Evolutionary conservation across 495 filamentous ascomycete genomes (phyloP).

Genomic region (Penicillium turbatum): DNA sequence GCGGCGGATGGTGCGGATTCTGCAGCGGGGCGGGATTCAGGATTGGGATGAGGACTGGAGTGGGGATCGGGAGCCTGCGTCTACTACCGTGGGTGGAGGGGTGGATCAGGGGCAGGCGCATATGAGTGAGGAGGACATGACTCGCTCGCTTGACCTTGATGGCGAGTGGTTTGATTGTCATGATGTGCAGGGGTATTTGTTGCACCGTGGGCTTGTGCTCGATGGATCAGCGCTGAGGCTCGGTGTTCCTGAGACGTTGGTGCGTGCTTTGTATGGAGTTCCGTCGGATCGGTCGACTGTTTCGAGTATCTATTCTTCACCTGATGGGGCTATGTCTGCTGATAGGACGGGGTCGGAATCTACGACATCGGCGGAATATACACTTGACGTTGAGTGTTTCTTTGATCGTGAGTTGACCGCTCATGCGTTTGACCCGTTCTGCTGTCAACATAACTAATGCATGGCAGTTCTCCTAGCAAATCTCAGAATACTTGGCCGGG

Average conservation of each 20-base stretch:
- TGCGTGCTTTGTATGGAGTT: slow-evolving; percentile 13
- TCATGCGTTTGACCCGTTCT: neutral
- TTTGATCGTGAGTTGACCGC: slow-evolving; percentile 22
- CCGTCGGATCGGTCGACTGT: slow-evolving; percentile 12
- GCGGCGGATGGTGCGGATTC: slow-evolving; percentile 17
- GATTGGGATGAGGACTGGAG: slow-evolving; percentile 33
- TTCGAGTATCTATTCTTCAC: slow-evolving; percentile 10
- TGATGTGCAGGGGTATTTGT: slow-evolving; percentile 30
- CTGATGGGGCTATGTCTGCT: slow-evolving; percentile 1
- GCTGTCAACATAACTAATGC: slow-evolving; percentile 1
- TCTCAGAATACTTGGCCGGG: slow-evolving; percentile 24
- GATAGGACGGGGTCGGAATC: slow-evolving; percentile 2
- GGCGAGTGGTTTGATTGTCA: slow-evolving; percentile 31
- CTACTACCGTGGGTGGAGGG: neutral
- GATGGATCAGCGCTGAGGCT: slow-evolving; percentile 20
- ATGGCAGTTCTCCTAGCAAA: slow-evolving; percentile 21
- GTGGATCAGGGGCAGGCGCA: neutral
- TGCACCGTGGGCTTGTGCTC: slow-evolving; percentile 16
- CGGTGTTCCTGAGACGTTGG: slow-evolving; percentile 14
- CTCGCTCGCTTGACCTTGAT: slow-evolving; percentile 22
- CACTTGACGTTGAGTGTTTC: slow-evolving; percentile 27
- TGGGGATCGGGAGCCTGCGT: slow-evolving; percentile 13
- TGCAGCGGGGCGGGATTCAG: slow-evolving; percentile 22
- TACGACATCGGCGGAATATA: slow-evolving; percentile 12
- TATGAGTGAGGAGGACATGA: slow-evolving; percentile 13